These are phyloP conservation scores for Clonostachys rhizophaga DNA, from an alignment of 2,329 filamentous ascomycete genomes.

Conservation along the genomic window DNA sequence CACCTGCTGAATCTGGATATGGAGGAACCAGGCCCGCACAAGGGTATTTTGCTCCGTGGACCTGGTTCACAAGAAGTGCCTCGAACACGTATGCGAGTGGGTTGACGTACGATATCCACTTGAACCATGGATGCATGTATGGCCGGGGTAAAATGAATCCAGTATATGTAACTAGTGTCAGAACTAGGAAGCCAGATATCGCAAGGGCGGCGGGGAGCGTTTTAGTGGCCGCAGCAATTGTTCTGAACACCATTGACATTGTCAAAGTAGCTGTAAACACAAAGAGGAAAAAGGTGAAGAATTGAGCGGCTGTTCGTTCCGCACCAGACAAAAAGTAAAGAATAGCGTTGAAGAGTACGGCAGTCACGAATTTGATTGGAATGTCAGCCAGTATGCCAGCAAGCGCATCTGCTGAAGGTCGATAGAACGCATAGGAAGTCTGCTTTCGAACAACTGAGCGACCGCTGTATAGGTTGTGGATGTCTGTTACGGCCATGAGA, in stretches of 20 bases:
- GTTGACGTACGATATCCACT: conserved; percentile 73
- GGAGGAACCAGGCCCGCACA: conserved; percentile 42
- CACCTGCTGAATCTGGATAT: conserved; percentile 19
- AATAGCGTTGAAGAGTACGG: conserved; percentile 33
- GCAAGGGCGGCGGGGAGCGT: conserved; percentile 62
- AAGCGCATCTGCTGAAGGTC: conserved; percentile 20
- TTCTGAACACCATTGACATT: conserved; percentile 75
- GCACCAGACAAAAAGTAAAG: conserved; percentile 45
- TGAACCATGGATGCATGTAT: conserved; percentile 67
- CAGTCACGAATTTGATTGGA: conserved; percentile 29
- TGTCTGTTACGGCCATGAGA: conserved; percentile 51
- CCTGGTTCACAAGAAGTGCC: conserved; percentile 70
- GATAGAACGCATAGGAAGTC: conserved; percentile 24
- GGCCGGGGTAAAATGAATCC: conserved; percentile 47
- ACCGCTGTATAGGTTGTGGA: conserved; percentile 35
- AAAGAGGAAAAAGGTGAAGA: conserved; percentile 39
- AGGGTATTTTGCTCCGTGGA: conserved; percentile 48
- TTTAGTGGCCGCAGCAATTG: conserved; percentile 64
- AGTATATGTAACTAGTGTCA: conserved; percentile 56
- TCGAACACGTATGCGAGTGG: conserved; percentile 73
- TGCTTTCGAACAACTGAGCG: conserved; percentile 28
- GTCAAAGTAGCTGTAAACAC: conserved; percentile 29
- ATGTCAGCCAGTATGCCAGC: conserved; percentile 29
- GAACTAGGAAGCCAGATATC: conserved; percentile 50
- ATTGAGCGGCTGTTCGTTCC: conserved; percentile 32